A percentile compares a stretch with the other conserved stretches of the same genome.
These are phyloP conservation scores for Alisma plantagoaquatica DNA, from an alignment of 106 monocot genomes.

Conservation along the genomic window DNA sequence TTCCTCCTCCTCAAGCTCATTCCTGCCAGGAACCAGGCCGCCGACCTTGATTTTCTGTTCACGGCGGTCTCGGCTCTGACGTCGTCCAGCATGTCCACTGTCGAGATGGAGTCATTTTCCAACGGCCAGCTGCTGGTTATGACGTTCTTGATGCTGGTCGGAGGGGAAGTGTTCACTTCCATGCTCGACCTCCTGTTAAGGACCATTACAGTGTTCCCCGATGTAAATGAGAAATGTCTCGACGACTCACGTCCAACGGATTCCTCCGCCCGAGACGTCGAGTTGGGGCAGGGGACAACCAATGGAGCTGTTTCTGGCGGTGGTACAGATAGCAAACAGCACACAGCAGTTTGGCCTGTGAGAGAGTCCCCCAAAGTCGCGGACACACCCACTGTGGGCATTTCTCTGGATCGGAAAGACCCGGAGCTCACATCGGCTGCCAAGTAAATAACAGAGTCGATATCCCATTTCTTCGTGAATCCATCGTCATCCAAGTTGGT, in stretches of 20 bases:
- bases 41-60: slow-evolving; percentile 39
- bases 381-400: too few relatives aligned
- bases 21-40: background rate
- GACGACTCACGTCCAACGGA: too few relatives aligned
- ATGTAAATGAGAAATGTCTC: background rate
- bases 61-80: slow-evolving; percentile 41
- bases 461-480: too few relatives aligned
- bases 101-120: slow-evolving; percentile 50
- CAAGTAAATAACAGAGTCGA: too few relatives aligned
- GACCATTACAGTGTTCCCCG: slow-evolving; percentile 4
- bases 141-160: slow-evolving; percentile 39
- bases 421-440: background rate
- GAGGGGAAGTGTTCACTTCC: slow-evolving; percentile 53
- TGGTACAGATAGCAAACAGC: background rate
- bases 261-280: too few relatives aligned
- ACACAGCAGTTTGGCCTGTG: background rate
- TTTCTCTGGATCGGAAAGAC: background rate
- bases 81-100: slow-evolving; percentile 36
- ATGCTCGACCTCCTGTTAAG: slow-evolving; percentile 32
- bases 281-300: background rate
- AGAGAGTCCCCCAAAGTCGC: too few relatives aligned
- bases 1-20: slow-evolving; percentile 23
- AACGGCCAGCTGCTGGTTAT: slow-evolving; percentile 31
- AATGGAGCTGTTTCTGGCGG: background rate
- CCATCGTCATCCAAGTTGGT: too few relatives aligned